Conservation (phyloP, 768 basidiomycete genomes). For the Russula sp. region DNA sequence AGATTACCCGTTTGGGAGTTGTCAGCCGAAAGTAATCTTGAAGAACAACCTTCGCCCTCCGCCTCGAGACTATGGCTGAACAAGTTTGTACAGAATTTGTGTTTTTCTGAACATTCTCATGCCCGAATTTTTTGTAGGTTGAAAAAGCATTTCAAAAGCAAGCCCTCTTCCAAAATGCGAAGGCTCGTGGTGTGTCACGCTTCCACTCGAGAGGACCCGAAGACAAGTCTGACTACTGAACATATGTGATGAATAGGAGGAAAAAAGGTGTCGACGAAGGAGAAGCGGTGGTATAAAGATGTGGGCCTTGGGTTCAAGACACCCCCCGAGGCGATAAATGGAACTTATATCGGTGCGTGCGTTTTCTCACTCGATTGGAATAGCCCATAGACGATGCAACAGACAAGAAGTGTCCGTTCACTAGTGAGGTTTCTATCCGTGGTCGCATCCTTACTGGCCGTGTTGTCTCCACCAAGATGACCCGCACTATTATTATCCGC, state of each 20-base stretch:
- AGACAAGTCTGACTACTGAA: background rate
- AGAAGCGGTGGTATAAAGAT: conserved; percentile 99
- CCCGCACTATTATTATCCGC: conserved; percentile 95
- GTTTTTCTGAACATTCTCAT: background rate
- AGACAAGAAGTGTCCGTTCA: conserved; percentile 99
- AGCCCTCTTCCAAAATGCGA: conserved; percentile 95
- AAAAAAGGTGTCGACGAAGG: conserved; percentile 90
- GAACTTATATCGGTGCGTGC: conserved; percentile 87
- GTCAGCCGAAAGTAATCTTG: conserved; percentile 1
- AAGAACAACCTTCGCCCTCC: conserved; percentile 5
- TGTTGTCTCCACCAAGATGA: conserved; percentile 99
- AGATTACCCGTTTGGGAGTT: conserved; percentile 15
- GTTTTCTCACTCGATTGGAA: background rate
- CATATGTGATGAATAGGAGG: conserved; percentile 41
- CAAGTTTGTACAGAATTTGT: conserved; percentile 28
- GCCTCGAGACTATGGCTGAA: conserved; percentile 33
- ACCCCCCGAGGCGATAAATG: conserved; percentile 89
- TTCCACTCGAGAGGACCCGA: background rate
- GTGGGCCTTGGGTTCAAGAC: conserved; percentile 97
- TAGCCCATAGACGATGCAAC: background rate
- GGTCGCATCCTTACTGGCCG: conserved; percentile 98
- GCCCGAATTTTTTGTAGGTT: conserved; percentile 44
- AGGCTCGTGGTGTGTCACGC: conserved; percentile 71
- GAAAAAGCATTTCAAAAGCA: conserved; percentile 99
- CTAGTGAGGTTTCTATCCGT: conserved; percentile 93